These are phyloP conservation scores for Collybia sp. DNA, from an alignment of 768 basidiomycete species.

Conservation along the genomic window DNA sequence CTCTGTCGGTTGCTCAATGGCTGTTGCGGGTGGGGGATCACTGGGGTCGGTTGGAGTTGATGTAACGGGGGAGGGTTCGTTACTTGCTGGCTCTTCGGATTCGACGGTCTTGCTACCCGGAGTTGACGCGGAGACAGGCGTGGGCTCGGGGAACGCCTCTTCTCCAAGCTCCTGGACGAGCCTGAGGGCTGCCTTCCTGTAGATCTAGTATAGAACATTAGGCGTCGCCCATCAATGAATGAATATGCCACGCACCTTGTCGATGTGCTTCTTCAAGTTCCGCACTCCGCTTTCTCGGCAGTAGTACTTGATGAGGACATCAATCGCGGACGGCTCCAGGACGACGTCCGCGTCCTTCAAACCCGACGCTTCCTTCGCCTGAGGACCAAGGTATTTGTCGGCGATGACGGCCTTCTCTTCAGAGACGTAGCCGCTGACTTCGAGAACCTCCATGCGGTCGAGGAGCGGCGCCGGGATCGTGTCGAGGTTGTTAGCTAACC, in stretches of 20 bases:
- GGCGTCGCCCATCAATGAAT: neutral
- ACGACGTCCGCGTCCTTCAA: conserved; percentile 80
- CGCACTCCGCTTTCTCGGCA: conserved; percentile 96
- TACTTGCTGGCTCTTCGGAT: conserved; percentile 34
- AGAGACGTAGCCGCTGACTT: conserved; percentile 91
- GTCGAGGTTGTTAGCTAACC: conserved; percentile 76
- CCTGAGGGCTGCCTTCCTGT: conserved; percentile 91
- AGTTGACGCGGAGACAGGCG: conserved; percentile 11
- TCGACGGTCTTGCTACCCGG: conserved; percentile 34
- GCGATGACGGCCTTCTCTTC: conserved; percentile 92
- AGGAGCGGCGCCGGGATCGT: conserved; percentile 92
- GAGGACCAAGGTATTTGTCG: conserved; percentile 82
- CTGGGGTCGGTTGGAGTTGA: neutral
- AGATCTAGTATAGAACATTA: conserved; percentile 57
- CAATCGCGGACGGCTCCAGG: conserved; percentile 73
- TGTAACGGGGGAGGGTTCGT: conserved; percentile 5
- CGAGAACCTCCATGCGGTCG: conserved; percentile 95
- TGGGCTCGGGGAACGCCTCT: conserved; percentile 73
- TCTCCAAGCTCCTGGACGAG: conserved; percentile 91
- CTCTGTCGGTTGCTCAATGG: conserved; percentile 8
- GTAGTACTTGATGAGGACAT: conserved; percentile 92
- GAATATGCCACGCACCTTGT: conserved; percentile 61
- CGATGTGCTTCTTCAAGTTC: conserved; percentile 97
- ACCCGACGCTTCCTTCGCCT: conserved; percentile 89
- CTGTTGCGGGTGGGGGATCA: conserved; percentile 8